Conservation (phyloP, 2,329 filamentous ascomycete genomes). For the Nigrospora sphaerica region DNA sequence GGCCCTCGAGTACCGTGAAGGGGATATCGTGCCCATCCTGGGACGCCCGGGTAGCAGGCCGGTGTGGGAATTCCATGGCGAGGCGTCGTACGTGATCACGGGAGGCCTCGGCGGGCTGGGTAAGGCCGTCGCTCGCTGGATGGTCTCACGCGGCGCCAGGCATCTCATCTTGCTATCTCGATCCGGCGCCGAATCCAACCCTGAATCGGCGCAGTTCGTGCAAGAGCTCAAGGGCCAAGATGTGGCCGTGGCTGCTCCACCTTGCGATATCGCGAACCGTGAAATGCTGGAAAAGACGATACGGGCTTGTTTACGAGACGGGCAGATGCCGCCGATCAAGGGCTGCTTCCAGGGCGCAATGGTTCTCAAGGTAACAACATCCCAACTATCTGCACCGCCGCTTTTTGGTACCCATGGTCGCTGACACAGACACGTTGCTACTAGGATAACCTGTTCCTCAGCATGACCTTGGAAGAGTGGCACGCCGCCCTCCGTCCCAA, state of each 20-base stretch:
- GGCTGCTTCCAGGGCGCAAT: conserved; percentile 12
- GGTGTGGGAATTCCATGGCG: conserved; percentile 4
- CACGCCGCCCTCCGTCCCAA: not conserved
- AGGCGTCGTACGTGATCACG: conserved; percentile 16
- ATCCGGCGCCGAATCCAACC: conserved; percentile 4
- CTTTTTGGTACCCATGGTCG: not conserved
- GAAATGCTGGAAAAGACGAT: conserved; percentile 1
- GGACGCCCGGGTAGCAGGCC: conserved; percentile 5
- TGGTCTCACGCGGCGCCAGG: conserved; percentile 12
- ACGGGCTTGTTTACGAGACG: not conserved
- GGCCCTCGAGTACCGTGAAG: conserved; percentile 8
- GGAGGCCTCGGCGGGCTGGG: conserved; percentile 22
- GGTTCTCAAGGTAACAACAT: conserved; percentile 13
- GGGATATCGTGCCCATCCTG: conserved; percentile 9
- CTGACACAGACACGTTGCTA: not conserved
- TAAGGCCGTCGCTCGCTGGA: conserved; percentile 11
- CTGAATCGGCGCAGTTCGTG: conserved; percentile 2
- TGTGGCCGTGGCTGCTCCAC: conserved; percentile 5
- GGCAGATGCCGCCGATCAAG: conserved; percentile 6
- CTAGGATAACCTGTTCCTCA: not conserved
- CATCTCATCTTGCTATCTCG: conserved; percentile 10
- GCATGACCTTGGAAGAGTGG: not conserved
- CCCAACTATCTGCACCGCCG: not conserved
- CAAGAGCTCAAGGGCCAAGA: conserved; percentile 4
- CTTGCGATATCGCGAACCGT: conserved; percentile 10